These are phyloP conservation scores for Cordyceps tenuipes DNA, from an alignment of 2,329 filamentous ascomycete genomes.

Conservation along the genomic window DNA sequence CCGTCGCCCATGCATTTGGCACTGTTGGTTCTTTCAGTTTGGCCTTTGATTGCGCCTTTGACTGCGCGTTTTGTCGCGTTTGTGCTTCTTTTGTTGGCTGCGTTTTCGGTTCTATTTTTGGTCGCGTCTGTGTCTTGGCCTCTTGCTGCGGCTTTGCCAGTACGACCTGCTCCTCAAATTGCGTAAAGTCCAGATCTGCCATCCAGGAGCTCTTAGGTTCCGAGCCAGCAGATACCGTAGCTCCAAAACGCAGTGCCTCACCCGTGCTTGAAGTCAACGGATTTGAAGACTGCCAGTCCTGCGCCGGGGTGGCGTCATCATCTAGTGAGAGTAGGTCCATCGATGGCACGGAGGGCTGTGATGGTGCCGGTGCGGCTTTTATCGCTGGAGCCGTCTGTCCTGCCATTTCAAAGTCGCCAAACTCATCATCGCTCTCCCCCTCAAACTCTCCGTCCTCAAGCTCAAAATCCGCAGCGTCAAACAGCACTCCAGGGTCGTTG, in stretches of 20 bases:
- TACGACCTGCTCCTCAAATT: neutral
- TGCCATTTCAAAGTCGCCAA: conserved; percentile 47
- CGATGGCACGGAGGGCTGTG: conserved; percentile 19
- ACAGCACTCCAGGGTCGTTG: conserved; percentile 49
- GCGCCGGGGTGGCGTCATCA: conserved; percentile 17
- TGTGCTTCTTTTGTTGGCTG: too few species aligned
- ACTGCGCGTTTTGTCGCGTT: neutral
- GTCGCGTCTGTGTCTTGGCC: neutral
- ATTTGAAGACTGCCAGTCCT: conserved; percentile 5
- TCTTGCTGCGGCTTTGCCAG: neutral
- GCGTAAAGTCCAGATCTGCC: neutral
- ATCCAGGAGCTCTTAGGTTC: neutral
- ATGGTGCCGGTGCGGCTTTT: conserved; percentile 15
- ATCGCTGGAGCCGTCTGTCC: conserved; percentile 14
- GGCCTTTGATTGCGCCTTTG: neutral
- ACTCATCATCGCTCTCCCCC: conserved; percentile 40
- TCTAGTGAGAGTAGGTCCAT: conserved; percentile 35
- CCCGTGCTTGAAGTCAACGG: neutral
- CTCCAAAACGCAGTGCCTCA: neutral
- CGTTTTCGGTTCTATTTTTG: neutral
- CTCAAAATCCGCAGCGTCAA: conserved; percentile 54
- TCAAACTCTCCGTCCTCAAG: conserved; percentile 30
- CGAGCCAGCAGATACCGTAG: neutral
- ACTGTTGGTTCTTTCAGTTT: neutral
- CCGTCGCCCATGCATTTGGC: conserved; percentile 4